Percentiles rank a stretch among this genome's conserved stretches.
These are phyloP conservation scores for Gossypium schwendimanii DNA, from an alignment of 441 rosid species.

Conservation along the genomic window DNA sequence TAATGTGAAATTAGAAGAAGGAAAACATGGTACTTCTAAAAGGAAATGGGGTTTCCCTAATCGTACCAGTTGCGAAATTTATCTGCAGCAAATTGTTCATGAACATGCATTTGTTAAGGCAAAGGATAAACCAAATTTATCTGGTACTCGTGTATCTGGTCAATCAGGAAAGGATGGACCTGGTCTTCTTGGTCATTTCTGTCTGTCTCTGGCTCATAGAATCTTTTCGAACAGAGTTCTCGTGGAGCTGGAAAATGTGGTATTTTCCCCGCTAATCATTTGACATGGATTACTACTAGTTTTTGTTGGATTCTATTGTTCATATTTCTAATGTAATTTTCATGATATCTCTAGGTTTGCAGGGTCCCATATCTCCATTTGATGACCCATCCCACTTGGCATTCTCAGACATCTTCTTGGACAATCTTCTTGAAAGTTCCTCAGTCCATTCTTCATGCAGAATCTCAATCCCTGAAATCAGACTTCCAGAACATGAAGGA, in stretches of 20 bases:
- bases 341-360: slow-evolving; percentile 42
- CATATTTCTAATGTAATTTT: slow-evolving; percentile 3
- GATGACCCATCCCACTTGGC: slow-evolving; percentile 90
- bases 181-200: slow-evolving; percentile 81
- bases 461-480: slow-evolving; percentile 29
- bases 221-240: slow-evolving; percentile 71
- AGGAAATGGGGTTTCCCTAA: slow-evolving; percentile 48
- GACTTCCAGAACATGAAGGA: slow-evolving; percentile 39
- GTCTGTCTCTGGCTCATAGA: slow-evolving; percentile 80
- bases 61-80: slow-evolving; percentile 60
- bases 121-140: slow-evolving; percentile 39
- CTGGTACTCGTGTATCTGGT: slow-evolving; percentile 34
- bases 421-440: slow-evolving; percentile 74
- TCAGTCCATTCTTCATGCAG: slow-evolving; percentile 55
- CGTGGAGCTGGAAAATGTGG: slow-evolving; percentile 73
- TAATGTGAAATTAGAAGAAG: slow-evolving; percentile 36
- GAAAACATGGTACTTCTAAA: slow-evolving; percentile 23
- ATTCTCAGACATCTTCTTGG: slow-evolving; percentile 89
- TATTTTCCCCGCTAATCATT: slow-evolving; percentile 26
- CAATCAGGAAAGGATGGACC: slow-evolving; percentile 45
- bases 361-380: slow-evolving; percentile 81
- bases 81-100: slow-evolving; percentile 73
- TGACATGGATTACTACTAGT: background rate
- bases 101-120: slow-evolving; percentile 51
- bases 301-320: slow-evolving; percentile 5